Evolutionary conservation across 176 grass and related monocot species (phyloP).

Genomic region (Phoenix dactylifera): DNA sequence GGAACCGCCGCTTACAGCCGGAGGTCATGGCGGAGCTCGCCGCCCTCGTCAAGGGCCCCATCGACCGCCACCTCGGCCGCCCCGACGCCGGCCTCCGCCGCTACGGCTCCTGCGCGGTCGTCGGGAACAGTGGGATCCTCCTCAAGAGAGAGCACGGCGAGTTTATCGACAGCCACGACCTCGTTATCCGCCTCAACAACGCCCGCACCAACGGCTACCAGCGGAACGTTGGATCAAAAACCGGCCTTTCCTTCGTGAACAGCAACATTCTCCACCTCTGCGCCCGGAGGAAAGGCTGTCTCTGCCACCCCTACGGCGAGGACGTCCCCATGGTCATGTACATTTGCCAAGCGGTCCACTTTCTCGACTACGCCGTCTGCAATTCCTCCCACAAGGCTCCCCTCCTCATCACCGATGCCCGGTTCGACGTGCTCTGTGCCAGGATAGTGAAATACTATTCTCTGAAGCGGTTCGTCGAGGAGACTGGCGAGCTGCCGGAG

Average conservation of each 20-base stretch:
- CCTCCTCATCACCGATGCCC: slow-evolving; percentile 53
- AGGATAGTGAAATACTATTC: slow-evolving; percentile 74
- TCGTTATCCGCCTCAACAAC: slow-evolving; percentile 87
- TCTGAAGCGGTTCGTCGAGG: slow-evolving; percentile 40
- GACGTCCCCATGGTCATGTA: slow-evolving; percentile 47
- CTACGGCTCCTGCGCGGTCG: slow-evolving; percentile 37
- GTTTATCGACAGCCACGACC: slow-evolving; percentile 50
- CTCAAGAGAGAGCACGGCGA: slow-evolving; percentile 23
- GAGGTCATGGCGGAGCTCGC: slow-evolving; percentile 57
- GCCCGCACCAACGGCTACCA: slow-evolving; percentile 29
- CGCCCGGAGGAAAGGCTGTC: slow-evolving; percentile 31
- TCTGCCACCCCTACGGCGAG: slow-evolving; percentile 45
- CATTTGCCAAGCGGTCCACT: slow-evolving; percentile 67
- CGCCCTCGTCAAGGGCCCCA: slow-evolving; percentile 57
- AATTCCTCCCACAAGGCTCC: slow-evolving; percentile 28
- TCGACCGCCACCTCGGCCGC: slow-evolving; percentile 30
- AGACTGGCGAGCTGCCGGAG: slow-evolving; percentile 27
- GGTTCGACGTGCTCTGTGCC: slow-evolving; percentile 53
- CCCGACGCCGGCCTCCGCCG: neutral
- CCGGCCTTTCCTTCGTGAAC: slow-evolving; percentile 57
- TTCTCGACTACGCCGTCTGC: slow-evolving; percentile 56
- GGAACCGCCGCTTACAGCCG: slow-evolving; percentile 36
- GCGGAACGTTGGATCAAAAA: slow-evolving; percentile 41
- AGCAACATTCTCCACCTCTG: slow-evolving; percentile 54
- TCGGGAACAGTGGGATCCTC: slow-evolving; percentile 53